Base-by-base conservation (phyloP, 2,329 filamentous ascomycete genomes). In the Nigrospora oryzae region DNA sequence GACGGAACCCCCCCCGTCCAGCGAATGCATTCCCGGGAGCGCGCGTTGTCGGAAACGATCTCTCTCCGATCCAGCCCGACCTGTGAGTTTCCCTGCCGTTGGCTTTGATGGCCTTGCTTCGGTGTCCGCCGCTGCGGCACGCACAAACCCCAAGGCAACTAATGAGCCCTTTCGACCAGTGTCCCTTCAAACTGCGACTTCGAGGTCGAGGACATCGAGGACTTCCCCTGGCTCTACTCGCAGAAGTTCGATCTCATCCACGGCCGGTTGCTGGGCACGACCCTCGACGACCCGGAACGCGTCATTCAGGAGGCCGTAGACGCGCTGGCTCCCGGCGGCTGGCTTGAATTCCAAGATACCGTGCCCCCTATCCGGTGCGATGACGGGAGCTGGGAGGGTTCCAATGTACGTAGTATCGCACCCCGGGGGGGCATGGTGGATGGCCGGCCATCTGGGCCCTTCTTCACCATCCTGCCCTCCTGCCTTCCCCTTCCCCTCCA, bases 211-310 rank as follows among this genome's bases (percentile, higher is more conserved):
- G 47, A 49, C 23, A 42, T 45, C 15, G 47, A 49, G 17, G 47
- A 49, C 17, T 42, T 42, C 23, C 39, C 40, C 31, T 49, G 47
- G 47, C 12, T 47, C 16, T 49, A 46, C 33, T 45, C 45, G 14
- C 47, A 49, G 28, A 46, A 49, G 37, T 49, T 49, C 33, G 45
- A 46, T 19, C 30, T 49, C 11, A 43, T 49, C 30, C 47, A 49
- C 30, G 40, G 40, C 5, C 44, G 47, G 15, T 32, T 17, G n/a
- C 14, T 41, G 13, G 16, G 23, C n/a, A 31, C 39, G 6, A 44
- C 36, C 8, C 47, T 49, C 19, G 35, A 47, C 19, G 36, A 46
- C 11, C 42, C 45, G 6, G 34, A 49, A 15, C 33, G 34, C 12
- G 47, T 49, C 12, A 43, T 49, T 8, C 14, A 30, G 10, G 39